Evolutionary conservation across 2,329 filamentous ascomycete genomes (phyloP), one percentile per base, ranked within the genome.

Genomic region (Cryphonectria radicalis): DNA sequence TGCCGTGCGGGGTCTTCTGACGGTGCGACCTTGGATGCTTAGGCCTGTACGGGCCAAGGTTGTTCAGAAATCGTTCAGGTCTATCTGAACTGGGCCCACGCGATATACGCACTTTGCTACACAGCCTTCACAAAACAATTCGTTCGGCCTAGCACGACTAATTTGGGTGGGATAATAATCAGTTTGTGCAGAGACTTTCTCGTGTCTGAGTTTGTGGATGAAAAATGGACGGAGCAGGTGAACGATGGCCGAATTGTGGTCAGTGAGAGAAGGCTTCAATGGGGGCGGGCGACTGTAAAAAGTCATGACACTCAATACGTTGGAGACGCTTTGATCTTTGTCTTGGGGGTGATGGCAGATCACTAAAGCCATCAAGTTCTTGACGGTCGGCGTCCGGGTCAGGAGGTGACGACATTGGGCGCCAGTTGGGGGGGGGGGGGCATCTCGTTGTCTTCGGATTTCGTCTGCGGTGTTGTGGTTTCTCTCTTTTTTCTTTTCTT

Each of bases 11-110:
- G 43, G 43, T 92, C 92, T 11, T 87, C 88, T 19, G 91, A 94
- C 75, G 92, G 94, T 79, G 90, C 90, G 22, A 89, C 90, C 2
- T 94, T 92, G 91, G 91, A 93, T 75, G 91, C 92, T 83, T 6
- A 79, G 91, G 91, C 5, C 79, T 94, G 1, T 83, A 87, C 70
- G 91, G 91, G 4, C 78, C 84, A 1, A 82, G 85, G 17, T 83
- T 85, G 28, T 89, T 90, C 59, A 82, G 78, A 91, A 4, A 92
- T 88, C 84, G 88, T 67, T 82, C 86, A 66, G 91, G 89, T 75
- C 91, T 94, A 76, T 86, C 91, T 1, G 86, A 89, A 75, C 83
- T 93, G 79, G 84, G 84, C 72, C 83, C 88, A 71, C 17, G 89
- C 88, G 1, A 81, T 93, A 69, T 85, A 86, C 67, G 86, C 89